Conservation (phyloP, 257 asterid genomes). For the Ligustrum vulgare region DNA sequence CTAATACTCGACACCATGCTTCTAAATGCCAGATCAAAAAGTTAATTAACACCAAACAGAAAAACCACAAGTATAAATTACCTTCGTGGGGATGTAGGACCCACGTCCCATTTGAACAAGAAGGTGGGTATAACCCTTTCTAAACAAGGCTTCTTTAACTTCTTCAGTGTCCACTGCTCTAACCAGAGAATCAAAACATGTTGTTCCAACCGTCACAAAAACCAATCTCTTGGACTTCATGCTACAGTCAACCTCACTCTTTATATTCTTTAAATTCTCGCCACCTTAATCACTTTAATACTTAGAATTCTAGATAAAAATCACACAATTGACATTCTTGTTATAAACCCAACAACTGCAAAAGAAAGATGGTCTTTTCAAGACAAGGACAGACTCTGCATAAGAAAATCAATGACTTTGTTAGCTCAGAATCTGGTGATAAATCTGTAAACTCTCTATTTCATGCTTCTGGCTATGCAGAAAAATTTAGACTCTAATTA, state of each 20-base stretch:
- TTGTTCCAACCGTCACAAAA: conserved; percentile 92
- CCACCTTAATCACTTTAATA: neutral
- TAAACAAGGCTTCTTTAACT: conserved; percentile 60
- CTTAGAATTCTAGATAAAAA: neutral
- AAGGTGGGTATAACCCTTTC: conserved; percentile 73
- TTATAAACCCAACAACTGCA: neutral
- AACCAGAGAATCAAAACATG: conserved; percentile 86
- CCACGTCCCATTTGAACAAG: conserved; percentile 97
- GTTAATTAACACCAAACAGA: neutral
- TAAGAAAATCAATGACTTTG: neutral
- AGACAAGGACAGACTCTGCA: conserved; percentile 24
- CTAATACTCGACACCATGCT: neutral
- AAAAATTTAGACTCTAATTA: neutral
- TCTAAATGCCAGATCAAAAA: neutral
- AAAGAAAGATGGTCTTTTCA: neutral
- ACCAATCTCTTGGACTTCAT: conserved; percentile 48
- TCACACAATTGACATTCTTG: neutral
- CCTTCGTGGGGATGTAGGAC: conserved; percentile 69
- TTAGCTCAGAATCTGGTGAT: neutral
- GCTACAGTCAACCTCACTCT: conserved; percentile 46
- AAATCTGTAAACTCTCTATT: neutral
- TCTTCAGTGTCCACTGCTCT: conserved; percentile 66
- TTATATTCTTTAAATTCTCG: conserved; percentile 23
- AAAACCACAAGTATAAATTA: conserved; percentile 19
- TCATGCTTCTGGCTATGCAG: neutral